These are phyloP conservation scores for Musa troglodytarum DNA, from an alignment of 176 grass and related monocot genomes.

Conservation along the genomic window DNA sequence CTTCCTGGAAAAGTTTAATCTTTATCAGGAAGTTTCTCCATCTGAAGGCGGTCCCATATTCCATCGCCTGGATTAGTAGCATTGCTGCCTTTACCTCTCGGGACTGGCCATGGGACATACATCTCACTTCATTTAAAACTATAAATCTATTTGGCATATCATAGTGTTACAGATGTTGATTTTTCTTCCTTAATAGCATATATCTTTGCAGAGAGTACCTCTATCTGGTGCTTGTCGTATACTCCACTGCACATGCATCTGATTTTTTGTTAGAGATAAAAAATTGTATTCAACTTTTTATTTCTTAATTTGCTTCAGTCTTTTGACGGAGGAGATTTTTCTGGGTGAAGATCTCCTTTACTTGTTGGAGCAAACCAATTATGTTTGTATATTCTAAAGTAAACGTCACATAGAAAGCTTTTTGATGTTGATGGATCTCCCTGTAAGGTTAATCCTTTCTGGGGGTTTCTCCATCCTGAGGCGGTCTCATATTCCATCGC, in stretches of 20 bases:
- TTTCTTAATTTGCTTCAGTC: no score
- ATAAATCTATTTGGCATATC: no score
- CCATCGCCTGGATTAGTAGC: slow-evolving; percentile 9
- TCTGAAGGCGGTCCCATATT: slow-evolving; percentile 1
- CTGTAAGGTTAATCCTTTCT: not conserved
- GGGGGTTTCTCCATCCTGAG: not conserved
- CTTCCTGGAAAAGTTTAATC: not conserved
- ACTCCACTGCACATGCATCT: no score
- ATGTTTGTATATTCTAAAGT: slow-evolving; percentile 1
- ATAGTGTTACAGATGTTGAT: no score
- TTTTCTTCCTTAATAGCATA: no score
- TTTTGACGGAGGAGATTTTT: not conserved
- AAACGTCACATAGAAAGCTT: not conserved
- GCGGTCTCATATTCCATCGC: slow-evolving; percentile 12
- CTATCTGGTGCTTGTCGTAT: no score
- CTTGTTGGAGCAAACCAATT: not conserved
- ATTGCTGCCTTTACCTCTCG: not conserved
- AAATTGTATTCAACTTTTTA: no score
- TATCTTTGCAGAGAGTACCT: no score
- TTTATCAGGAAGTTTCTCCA: not conserved
- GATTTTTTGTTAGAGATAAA: no score
- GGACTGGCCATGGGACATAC: slow-evolving; percentile 13
- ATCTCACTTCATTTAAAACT: not conserved
- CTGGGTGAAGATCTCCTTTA: not conserved
- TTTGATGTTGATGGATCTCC: not conserved